phyloP scores from a whole-genome alignment of 768 basidiomycete species.

The Stropharia rugosoannulata region DNA sequence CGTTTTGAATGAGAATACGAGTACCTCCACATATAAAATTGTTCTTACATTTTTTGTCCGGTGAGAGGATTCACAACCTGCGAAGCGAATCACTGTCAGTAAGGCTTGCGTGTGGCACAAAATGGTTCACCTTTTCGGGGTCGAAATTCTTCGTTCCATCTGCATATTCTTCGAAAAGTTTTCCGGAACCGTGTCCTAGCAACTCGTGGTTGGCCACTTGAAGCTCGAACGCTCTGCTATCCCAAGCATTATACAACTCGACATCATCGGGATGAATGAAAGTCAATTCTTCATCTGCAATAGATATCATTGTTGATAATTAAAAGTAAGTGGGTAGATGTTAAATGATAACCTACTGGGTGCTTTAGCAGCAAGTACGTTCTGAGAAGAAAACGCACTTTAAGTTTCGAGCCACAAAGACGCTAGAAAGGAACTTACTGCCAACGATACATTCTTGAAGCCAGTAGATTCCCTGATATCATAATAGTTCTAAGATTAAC shows the following conservation, averaged over 20 bases:
- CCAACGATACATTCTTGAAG: slow-evolving; percentile 88
- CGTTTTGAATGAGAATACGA: not conserved
- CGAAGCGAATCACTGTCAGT: not conserved
- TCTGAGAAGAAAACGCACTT: slow-evolving; percentile 35
- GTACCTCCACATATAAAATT: not conserved
- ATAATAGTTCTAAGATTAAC: slow-evolving; percentile 64
- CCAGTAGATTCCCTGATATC: slow-evolving; percentile 78
- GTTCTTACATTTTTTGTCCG: slow-evolving; percentile 64
- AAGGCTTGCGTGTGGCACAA: not conserved
- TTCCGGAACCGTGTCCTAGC: slow-evolving; percentile 83
- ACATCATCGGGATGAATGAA: slow-evolving; percentile 83
- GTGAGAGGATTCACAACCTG: slow-evolving; percentile 84
- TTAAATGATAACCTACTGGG: slow-evolving; percentile 49
- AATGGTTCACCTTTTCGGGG: slow-evolving; percentile 46
- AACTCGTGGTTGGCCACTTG: slow-evolving; percentile 92
- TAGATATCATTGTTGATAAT: not conserved
- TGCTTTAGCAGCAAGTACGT: slow-evolving; percentile 85
- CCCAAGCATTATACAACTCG: slow-evolving; percentile 75
- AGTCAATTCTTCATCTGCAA: slow-evolving; percentile 69
- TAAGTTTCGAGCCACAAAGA: too few species aligned
- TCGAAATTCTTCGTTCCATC: slow-evolving; percentile 86
- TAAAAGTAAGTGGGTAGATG: not conserved
- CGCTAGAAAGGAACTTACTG: slow-evolving; percentile 40
- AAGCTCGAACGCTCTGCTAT: slow-evolving; percentile 75
- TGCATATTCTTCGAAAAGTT: slow-evolving; percentile 73